phyloP scores from a whole-genome alignment of 345 rosid genomes.

The Raphanus sativus region DNA sequence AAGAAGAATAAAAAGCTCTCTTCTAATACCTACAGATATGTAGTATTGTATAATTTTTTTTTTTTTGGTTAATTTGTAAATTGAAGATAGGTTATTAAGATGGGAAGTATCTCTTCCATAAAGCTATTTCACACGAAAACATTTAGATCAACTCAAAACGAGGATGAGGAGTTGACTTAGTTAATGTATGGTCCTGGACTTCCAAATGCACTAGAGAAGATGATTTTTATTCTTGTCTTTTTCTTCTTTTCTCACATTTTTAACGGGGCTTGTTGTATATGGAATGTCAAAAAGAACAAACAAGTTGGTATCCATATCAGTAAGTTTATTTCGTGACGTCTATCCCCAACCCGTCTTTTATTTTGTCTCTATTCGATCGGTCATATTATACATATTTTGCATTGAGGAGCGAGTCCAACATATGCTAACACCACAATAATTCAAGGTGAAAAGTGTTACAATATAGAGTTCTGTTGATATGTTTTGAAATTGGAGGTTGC shows the following conservation, averaged over 20 bases:
- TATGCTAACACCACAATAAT: not conserved
- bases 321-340: not conserved
- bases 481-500: not conserved
- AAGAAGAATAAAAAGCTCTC: not conserved
- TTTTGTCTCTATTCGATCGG: not conserved
- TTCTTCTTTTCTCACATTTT: not conserved
- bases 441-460: not conserved
- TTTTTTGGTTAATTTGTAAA: not conserved
- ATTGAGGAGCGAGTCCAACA: not conserved
- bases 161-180: slow-evolving; percentile 9
- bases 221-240: not conserved
- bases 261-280: slow-evolving; percentile 1
- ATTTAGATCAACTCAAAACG: slow-evolving; percentile 17
- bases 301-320: not conserved
- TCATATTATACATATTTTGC: not conserved
- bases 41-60: not conserved
- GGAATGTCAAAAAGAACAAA: not conserved
- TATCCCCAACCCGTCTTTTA: not conserved
- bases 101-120: not conserved
- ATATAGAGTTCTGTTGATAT: not conserved
- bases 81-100: not conserved
- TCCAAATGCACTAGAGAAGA: slow-evolving; percentile 19
- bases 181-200: slow-evolving; percentile 22
- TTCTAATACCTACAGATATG: not conserved
- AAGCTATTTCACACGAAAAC: not conserved